Conservation (phyloP, 148 eudicot genomes). For the Rhododendron simsii region DNA sequence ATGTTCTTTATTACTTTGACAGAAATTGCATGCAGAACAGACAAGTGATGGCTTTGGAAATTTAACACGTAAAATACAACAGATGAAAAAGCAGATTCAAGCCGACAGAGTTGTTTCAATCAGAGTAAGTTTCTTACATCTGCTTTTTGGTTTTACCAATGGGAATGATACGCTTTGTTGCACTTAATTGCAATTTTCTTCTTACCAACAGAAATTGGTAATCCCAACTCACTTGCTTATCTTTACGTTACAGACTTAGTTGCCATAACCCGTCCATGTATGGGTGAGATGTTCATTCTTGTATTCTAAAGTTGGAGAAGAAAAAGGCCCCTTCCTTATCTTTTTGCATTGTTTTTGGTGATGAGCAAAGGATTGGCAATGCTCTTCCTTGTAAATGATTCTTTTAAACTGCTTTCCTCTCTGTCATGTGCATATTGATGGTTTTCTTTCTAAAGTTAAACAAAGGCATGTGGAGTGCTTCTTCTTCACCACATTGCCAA, state of each 20-base stretch:
- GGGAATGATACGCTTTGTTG: neutral
- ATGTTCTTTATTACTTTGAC: conserved; percentile 6
- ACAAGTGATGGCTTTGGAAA: conserved; percentile 33
- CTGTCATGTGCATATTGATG: neutral
- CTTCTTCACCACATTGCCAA: neutral
- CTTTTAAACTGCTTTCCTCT: neutral
- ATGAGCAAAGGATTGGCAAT: neutral
- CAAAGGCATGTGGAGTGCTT: neutral
- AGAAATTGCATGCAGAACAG: conserved; percentile 26
- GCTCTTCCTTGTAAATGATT: neutral
- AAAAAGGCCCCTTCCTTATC: neutral
- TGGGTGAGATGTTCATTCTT: neutral
- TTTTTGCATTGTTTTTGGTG: neutral
- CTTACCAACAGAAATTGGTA: neutral
- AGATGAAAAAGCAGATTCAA: conserved; percentile 64
- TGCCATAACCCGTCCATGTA: neutral
- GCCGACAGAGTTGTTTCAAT: conserved; percentile 46
- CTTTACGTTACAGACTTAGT: neutral
- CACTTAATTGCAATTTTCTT: neutral
- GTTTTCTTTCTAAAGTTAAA: neutral
- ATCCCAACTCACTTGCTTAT: neutral
- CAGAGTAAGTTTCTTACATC: conserved; percentile 36
- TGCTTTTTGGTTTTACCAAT: neutral
- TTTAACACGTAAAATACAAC: conserved; percentile 39
- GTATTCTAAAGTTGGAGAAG: neutral